These are phyloP conservation scores for Boletus subcaerulescens DNA, from an alignment of 768 basidiomycete genomes.

Conservation along the genomic window DNA sequence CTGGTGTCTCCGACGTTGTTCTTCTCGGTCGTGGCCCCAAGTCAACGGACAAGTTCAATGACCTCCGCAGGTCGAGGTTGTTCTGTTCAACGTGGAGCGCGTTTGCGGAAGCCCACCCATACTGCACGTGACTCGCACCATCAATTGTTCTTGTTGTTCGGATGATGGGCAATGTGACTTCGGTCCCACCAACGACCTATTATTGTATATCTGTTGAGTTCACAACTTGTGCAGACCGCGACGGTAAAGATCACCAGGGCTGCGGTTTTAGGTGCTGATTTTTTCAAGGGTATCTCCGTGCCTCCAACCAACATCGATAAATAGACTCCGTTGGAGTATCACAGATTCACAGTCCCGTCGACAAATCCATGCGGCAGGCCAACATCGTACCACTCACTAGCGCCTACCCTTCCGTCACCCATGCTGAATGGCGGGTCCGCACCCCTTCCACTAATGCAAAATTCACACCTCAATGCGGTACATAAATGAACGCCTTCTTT, in stretches of 20 bases:
- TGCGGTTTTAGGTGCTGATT: neutral
- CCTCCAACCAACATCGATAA: no score
- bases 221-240: neutral
- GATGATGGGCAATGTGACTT: no score
- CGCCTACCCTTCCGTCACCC: neutral
- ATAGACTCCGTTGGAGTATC: no score
- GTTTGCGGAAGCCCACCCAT: conserved; percentile 1
- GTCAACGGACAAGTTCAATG: neutral
- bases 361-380: no score
- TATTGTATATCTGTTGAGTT: neutral
- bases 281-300: neutral
- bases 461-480: neutral
- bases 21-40: neutral
- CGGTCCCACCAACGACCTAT: no score
- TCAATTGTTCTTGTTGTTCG: no score
- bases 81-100: conserved; percentile 5
- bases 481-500: neutral
- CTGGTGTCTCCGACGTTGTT: neutral
- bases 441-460: neutral
- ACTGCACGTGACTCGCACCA: conserved; percentile 11
- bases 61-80: neutral
- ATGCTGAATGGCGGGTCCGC: neutral
- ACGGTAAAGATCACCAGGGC: no score
- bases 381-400: neutral
- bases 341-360: no score